Evolutionary conservation across 164 flowering plant species (phyloP).

Genomic region (Dillenia turbinata): DNA sequence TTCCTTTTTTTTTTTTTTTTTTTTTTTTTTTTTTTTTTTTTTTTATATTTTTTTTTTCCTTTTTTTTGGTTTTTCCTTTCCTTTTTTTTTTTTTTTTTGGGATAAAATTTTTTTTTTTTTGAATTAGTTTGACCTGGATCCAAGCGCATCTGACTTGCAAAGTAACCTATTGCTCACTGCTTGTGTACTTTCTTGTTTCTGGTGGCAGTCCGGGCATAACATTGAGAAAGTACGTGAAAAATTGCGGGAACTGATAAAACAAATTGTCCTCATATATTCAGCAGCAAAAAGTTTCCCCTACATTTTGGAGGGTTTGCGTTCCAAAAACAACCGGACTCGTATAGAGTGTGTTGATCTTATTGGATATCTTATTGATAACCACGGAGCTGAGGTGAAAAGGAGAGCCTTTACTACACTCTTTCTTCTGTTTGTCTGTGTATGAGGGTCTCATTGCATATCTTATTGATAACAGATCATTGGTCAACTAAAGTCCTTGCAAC

Average conservation of each 20-base stretch:
- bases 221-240: conserved; percentile 94
- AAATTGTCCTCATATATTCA: conserved; percentile 59
- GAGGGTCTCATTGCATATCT: not conserved
- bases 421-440: not conserved
- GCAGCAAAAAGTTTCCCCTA: conserved; percentile 78
- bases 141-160: too few species aligned
- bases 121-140: too few species aligned
- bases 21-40: too few species aligned
- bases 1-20: too few species aligned
- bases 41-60: too few species aligned
- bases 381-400: conserved; percentile 74
- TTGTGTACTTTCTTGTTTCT: not conserved
- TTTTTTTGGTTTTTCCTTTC: too few species aligned
- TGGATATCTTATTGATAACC: conserved; percentile 77
- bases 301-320: conserved; percentile 89
- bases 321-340: conserved; percentile 88
- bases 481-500: conserved; percentile 80
- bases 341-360: conserved; percentile 89
- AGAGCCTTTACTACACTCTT: not conserved
- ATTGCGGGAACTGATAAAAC: conserved; percentile 82
- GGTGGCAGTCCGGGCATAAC: conserved; percentile 91
- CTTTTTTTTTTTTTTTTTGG: too few species aligned
- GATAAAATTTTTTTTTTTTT: too few species aligned
- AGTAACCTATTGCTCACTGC: too few species aligned
- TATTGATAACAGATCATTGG: conserved; percentile 60